Evolutionary conservation across 1,139 yeast species (phyloP).

Genomic region (Geotrichum australiense): DNA sequence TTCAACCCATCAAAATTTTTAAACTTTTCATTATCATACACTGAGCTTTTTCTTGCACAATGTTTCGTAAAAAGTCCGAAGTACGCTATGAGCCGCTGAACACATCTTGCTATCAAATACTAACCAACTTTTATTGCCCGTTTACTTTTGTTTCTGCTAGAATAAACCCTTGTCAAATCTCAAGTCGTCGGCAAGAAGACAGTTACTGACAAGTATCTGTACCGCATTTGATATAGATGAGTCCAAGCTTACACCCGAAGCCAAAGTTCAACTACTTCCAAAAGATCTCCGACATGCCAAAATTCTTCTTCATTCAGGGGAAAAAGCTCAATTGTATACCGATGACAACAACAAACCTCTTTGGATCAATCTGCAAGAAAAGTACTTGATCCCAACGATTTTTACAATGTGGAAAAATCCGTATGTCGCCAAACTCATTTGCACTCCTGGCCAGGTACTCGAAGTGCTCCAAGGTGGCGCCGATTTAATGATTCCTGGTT

Average conservation of each 20-base stretch:
- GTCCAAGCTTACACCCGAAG: constrained; percentile 41
- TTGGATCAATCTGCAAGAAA: constrained; percentile 60
- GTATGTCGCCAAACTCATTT: constrained; percentile 53
- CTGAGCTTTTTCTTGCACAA: too few relatives aligned
- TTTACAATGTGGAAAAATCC: constrained; percentile 69
- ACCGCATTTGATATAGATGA: constrained; percentile 43
- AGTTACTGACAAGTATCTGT: constrained; percentile 46
- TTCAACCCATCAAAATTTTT: too few relatives aligned
- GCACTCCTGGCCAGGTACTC: constrained; percentile 70
- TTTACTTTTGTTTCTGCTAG: too few relatives aligned
- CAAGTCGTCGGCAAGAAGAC: constrained; percentile 74
- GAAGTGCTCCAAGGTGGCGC: constrained; percentile 67
- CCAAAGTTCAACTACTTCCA: constrained; percentile 50
- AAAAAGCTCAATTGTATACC: constrained; percentile 56
- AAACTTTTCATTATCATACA: too few relatives aligned
- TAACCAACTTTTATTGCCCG: too few relatives aligned
- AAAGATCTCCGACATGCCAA: constrained; percentile 56
- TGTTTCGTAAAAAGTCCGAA: too few relatives aligned
- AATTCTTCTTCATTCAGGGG: constrained; percentile 50
- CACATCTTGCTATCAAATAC: too few relatives aligned
- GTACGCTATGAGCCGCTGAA: too few relatives aligned
- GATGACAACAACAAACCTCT: constrained; percentile 61
- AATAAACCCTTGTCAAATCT: constrained; percentile 71
- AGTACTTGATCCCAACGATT: constrained; percentile 58
- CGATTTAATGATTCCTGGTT: constrained; percentile 86